phyloP scores from a whole-genome alignment of 2,329 filamentous ascomycete genomes.

The Colletotrichum echinochloae region DNA sequence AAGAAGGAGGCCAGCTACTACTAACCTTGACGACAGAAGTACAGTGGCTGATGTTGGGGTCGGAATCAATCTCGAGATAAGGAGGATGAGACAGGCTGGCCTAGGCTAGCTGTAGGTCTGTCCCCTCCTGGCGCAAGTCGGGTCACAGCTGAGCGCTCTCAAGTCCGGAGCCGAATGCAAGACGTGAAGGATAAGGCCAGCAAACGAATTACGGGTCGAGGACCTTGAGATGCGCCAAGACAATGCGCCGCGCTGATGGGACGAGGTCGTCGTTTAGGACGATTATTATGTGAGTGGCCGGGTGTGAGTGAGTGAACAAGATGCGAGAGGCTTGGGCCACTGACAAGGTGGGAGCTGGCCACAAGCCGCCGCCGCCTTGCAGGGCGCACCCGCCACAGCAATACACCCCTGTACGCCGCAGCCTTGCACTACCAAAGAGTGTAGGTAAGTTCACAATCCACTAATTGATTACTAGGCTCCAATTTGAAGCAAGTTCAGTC shows the following conservation, averaged over 20 bases:
- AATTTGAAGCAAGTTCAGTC: slow-evolving; percentile 20
- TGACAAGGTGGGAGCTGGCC: slow-evolving; percentile 40
- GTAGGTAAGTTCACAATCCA: slow-evolving; percentile 15
- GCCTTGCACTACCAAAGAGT: slow-evolving; percentile 37
- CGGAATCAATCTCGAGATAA: slow-evolving; percentile 1
- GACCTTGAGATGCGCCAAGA: slow-evolving; percentile 19
- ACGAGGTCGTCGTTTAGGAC: slow-evolving; percentile 18
- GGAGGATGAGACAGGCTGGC: not conserved
- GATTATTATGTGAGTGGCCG: slow-evolving; percentile 32
- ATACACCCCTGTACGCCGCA: slow-evolving; percentile 32
- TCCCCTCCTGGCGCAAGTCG: slow-evolving; percentile 13
- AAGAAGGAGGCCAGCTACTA: not conserved
- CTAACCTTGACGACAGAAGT: slow-evolving; percentile 1
- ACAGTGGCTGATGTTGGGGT: not conserved
- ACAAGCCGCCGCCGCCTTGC: slow-evolving; percentile 38
- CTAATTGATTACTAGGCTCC: slow-evolving; percentile 12
- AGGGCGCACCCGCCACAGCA: slow-evolving; percentile 36
- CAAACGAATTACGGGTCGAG: not conserved
- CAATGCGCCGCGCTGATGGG: slow-evolving; percentile 21
- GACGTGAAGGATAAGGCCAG: not conserved
- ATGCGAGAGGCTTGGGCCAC: slow-evolving; percentile 38
- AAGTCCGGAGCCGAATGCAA: not conserved
- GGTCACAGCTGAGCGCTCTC: slow-evolving; percentile 9
- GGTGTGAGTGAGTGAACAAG: slow-evolving; percentile 34
- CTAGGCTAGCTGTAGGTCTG: slow-evolving; percentile 9